Base-by-base conservation (phyloP, 768 basidiomycete species). In the Goffeauzyma gilvescens region DNA sequence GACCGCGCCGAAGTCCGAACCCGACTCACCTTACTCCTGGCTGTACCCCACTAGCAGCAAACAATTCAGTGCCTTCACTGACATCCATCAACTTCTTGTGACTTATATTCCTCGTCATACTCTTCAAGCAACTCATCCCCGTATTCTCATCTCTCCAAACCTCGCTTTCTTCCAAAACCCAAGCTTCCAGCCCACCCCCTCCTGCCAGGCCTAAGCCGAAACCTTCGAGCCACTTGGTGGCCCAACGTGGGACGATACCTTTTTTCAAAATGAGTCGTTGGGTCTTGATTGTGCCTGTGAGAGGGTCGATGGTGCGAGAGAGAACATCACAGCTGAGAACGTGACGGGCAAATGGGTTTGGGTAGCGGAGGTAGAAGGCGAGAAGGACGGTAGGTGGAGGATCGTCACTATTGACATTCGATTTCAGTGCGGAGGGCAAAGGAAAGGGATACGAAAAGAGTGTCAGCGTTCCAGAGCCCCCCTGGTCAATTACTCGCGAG, bases 301-400 rank as follows among this genome's bases (percentile, higher is more conserved):
- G 65, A 10, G 77, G 69, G 1, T 81, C 76, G 51, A 81, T 68
- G 15, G 66, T 70, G 51, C 89, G 81, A 41, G 82, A 81, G 51
- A 96, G 76, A 56, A 95, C 86, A 68, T 95, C 89, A 71, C 85
- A 89, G 4, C 87, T 87, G 52, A 89, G 66, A 62, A 96, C 79
- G 67, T 96, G 89, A 27, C 81, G 70, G 5, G 89, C 83, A 57
- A 84, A 85, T 37, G 89, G 86, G 60, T 93, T 95, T 3, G 89
- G 89, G 65, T 93, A 96, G 50, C 89, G 80, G 46, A 93, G 69
- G 61, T 89, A 89, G 70, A 81, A 93, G 10, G 89, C 89, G 50
- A 90, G 71, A 15, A 89, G 76, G 46, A 90, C 82, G 52, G 82
- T 89, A 44, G 82, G 71, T 76, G 89, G 86, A 63, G 86, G 75